phyloP scores from a whole-genome alignment of 1,139 yeast genomes.

The Diutina rugosa region DNA sequence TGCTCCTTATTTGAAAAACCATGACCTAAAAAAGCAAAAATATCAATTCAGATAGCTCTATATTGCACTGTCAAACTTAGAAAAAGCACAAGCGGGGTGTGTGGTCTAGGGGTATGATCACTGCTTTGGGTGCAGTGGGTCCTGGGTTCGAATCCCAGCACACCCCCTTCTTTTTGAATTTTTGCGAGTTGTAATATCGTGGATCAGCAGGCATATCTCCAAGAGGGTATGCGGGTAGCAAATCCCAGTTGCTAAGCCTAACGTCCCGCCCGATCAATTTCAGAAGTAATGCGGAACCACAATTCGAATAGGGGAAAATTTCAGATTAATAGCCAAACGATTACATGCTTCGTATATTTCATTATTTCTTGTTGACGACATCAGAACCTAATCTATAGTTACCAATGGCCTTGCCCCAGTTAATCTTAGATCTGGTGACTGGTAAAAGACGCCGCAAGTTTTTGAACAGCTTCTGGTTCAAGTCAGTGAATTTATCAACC shows the following conservation, averaged over 20 bases:
- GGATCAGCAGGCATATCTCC: no score
- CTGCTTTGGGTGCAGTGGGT: slow-evolving; percentile 1
- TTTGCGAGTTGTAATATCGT: no score
- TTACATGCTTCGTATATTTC: background rate
- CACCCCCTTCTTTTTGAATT: background rate
- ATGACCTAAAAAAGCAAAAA: background rate
- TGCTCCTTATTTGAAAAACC: no score
- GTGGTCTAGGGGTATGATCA: slow-evolving; percentile 1
- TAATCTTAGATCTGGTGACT: slow-evolving; percentile 78
- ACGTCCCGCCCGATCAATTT: no score
- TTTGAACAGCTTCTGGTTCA: slow-evolving; percentile 77
- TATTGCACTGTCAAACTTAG: background rate
- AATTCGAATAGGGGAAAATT: no score
- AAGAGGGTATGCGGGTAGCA: no score
- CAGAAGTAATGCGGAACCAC: background rate
- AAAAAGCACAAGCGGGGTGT: background rate
- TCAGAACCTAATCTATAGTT: slow-evolving; percentile 83
- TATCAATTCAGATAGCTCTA: background rate
- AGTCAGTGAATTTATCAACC: slow-evolving; percentile 49
- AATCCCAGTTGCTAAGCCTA: no score
- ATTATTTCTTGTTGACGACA: slow-evolving; percentile 33
- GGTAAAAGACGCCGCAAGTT: slow-evolving; percentile 83
- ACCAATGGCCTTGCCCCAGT: slow-evolving; percentile 93
- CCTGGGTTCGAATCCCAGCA: slow-evolving; percentile 1
- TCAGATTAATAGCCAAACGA: no score